Base-by-base conservation (phyloP, 2,329 filamentous ascomycete species). In the Xenoacremonium recifei region DNA sequence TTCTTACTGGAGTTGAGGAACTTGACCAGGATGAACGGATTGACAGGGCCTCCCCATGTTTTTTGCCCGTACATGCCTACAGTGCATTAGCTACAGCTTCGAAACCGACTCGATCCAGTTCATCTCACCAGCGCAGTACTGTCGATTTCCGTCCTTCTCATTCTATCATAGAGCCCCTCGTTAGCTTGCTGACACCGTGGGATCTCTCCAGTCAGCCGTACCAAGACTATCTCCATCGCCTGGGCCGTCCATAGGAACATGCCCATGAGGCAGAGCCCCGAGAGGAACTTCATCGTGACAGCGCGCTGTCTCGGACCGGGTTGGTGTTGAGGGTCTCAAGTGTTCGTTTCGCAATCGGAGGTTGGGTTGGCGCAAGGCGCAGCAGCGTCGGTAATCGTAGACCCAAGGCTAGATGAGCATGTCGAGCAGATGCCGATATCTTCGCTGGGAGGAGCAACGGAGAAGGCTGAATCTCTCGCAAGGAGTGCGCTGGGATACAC, bases 31-130 rank as follows among this genome's bases (percentile, higher is more conserved):
- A 97, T 96, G 70, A 89, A 95, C 16, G 92, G 92, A 55, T 96
- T 89, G 46, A 89, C 79, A 25, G 82, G 79, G 45, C 92, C 92
- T 56, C 89, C 89, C 92, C 92, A 97, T 37, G 85, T 79, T 59
- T 82, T 87, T 62, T 82, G 84, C 70, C 87, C 91, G 73, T 96
- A 97, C 91, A 97, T 96, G 71, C 92, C 89, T 73, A 47, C 25
- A 12, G 33, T 48, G 21, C 50, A 44, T 48, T 35, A 53, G 39
- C 17, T 31, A 7, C 7, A 9, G 29, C n/a, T 13, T 9, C 21
- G 23, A 31, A 31, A 17, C 27, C 35, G 12, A 38, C 21, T 20
- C 21, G 36, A 29, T 20, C 7, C 21, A 18, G 7, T 10, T 9
- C n/a, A 21, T 53, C 71, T 44, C 63, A 79, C 76, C 80, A 42